phyloP scores from a whole-genome alignment of 2,329 filamentous ascomycete genomes.

The Juglanconis sp. region DNA sequence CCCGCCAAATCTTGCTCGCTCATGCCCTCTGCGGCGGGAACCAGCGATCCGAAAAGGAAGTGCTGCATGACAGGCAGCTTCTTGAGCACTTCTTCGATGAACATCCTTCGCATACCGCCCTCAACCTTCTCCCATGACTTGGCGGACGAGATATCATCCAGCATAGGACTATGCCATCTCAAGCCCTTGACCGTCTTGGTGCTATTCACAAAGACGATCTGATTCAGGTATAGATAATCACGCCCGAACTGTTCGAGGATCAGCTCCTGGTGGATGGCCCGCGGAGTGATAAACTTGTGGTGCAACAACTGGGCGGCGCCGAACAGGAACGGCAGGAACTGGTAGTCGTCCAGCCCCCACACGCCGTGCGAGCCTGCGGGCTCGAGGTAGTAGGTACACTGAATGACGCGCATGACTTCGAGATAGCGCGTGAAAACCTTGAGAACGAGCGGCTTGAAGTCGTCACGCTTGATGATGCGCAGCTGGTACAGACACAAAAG shows the following conservation, averaged over 20 bases:
- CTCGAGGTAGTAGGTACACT: conserved; percentile 93
- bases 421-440: conserved; percentile 81
- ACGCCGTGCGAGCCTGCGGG: conserved; percentile 96
- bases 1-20: conserved; percentile 56
- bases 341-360: conserved; percentile 97
- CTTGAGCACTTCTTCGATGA: conserved; percentile 83
- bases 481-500: conserved; percentile 89
- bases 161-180: conserved; percentile 96
- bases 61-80: conserved; percentile 99
- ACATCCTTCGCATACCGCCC: conserved; percentile 95
- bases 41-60: conserved; percentile 84
- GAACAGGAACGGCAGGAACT: conserved; percentile 93
- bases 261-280: conserved; percentile 82
- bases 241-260: conserved; percentile 80
- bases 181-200: conserved; percentile 95
- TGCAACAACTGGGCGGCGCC: conserved; percentile 85
- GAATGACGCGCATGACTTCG: conserved; percentile 78
- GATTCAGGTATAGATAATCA: conserved; percentile 87
- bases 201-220: conserved; percentile 90
- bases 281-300: conserved; percentile 76
- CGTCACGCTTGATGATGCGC: conserved; percentile 55
- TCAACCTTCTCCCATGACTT: conserved; percentile 92
- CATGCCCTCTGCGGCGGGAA: conserved; percentile 82
- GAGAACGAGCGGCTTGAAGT: conserved; percentile 74
- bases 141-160: conserved; percentile 91